Evolutionary conservation across 495 filamentous ascomycete species (phyloP).

Genomic region (Daldinia loculata): DNA sequence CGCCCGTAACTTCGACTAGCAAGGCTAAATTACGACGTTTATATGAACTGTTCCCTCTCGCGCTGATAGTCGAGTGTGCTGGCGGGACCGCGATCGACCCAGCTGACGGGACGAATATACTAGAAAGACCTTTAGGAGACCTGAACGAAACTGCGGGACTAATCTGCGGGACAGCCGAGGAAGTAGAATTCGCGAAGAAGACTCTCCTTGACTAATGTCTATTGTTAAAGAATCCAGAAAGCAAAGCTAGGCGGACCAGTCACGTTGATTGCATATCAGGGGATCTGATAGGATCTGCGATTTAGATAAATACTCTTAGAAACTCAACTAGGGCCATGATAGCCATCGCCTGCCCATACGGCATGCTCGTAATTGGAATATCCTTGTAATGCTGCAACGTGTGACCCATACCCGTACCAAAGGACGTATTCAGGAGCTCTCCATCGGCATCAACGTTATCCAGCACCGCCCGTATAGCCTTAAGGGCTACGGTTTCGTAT

Average conservation of each 20-base stretch:
- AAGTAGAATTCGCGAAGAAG: conserved; percentile 52
- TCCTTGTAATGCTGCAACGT: conserved; percentile 73
- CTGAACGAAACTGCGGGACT: conserved; percentile 59
- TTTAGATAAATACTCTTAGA: conserved; percentile 62
- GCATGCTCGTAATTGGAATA: conserved; percentile 76
- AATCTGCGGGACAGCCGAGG: conserved; percentile 57
- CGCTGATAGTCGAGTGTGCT: conserved; percentile 62
- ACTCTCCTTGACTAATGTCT: conserved; percentile 16
- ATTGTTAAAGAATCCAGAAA: background rate
- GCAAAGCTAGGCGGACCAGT: no score
- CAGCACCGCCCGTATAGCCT: conserved; percentile 68
- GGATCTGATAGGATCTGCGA: background rate
- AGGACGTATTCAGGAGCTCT: conserved; percentile 73
- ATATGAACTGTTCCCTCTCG: conserved; percentile 61
- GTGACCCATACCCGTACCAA: conserved; percentile 76
- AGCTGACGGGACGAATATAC: conserved; percentile 47
- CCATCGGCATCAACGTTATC: conserved; percentile 66
- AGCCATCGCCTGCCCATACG: conserved; percentile 81
- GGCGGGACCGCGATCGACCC: conserved; percentile 59
- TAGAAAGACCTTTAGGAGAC: conserved; percentile 48
- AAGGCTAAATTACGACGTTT: conserved; percentile 60
- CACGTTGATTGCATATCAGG: background rate
- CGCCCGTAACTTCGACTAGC: conserved; percentile 54
- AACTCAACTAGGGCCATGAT: conserved; percentile 76
- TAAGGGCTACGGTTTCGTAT: conserved; percentile 59